Evolutionary conservation across 2,329 filamentous ascomycete species (phyloP), one percentile per base, ranked within the genome.

Genomic region (Tricladium varicosporioides): DNA sequence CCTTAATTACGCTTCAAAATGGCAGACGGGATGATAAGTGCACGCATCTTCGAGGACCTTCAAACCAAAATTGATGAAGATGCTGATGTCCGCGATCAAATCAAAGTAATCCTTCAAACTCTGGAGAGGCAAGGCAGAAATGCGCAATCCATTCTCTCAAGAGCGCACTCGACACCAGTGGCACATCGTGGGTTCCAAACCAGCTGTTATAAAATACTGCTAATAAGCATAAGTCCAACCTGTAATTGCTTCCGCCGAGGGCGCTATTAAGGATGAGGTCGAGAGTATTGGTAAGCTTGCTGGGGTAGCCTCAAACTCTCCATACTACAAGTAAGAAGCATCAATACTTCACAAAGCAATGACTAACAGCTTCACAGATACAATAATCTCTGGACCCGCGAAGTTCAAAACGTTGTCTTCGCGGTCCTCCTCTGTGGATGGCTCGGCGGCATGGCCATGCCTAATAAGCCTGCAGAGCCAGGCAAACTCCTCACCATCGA

Each of bases 51-150:
- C 74, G 85, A 92, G 69, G 83, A 88, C 66, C 86, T 99, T 60
- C 93, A 97, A 75, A 78, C 82, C 58, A 92, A 92, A 73, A 91
- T 97, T 67, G 94, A 97, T 66, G 88, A 95, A 73, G 94, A 97
- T 71, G 81, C 84, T 8, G 79, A 82, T 54, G 86, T 96, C 54
- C 86, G 90, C 68, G 93, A 97, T 77, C 85, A 90, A 68, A 82
- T 99, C 56, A 84, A 87, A 63, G 86, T 91, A 56, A 89, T 96
- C 66, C 82, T 94, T 46, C 88, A 94, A 70, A 83, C 81, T 44
- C 83, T 97, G 40, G 91, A 96, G 69, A 88, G 92, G 69, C 86
- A 91, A 82, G 89, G 90, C 62, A 85, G 90, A 66, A 86, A 85
- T 60, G 87, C 88, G 18, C 90, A 93, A 68, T 91, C 92, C 46